Base-by-base conservation (phyloP, 2,329 filamentous ascomycete genomes). In the Aspergillus sp. region DNA sequence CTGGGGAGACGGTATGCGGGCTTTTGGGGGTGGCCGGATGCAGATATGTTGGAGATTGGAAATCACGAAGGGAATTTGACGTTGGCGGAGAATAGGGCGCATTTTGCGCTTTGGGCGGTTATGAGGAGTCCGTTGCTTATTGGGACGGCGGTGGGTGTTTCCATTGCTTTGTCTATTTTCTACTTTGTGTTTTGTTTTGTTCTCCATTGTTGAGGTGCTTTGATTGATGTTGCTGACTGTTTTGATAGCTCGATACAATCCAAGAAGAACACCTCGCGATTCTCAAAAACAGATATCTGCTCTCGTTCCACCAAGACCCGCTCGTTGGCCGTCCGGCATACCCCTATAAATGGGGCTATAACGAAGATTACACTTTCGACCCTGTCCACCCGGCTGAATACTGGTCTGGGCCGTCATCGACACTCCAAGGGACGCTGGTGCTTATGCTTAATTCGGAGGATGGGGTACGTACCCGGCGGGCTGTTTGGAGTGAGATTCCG, bases 61-160 rank as follows among this genome's bases (percentile, higher is more conserved):
- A 83, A 83, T 62, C 77, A 75, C 0, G 69, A 79, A 22, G 77
- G 75, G 0, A 69, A 78, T 20, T 67, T 83, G 45, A 81, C 77
- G 0, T 39, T 70, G 0, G 74, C 72, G 1, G 80, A 84, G 70
- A 76, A 76, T 33, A 71, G 79, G 17, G 77, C 77, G 2, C 81
- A 83, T 62, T 83, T 83, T 62, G 78, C 78, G 4, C 65, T 83
- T 4, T 84, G 82, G 82, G 79, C 78, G 0, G 74, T 74, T 1
- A 75, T 83, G 70, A 83, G 82, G 65, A 75, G 74, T 5, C 80
- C 81, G 0, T 63, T 84, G 19, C 74, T 83, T 24, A 81, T 83
- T 48, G 80, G 81, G 12, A 73, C 72, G 13, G 57, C 66, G 4
- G 72, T 75, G 67, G n/a, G 57, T 60, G 17, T n/a, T n/a, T n/a